These are phyloP conservation scores for Metarhizium robertsii DNA, from an alignment of 2,329 filamentous ascomycete species.

Conservation along the genomic window DNA sequence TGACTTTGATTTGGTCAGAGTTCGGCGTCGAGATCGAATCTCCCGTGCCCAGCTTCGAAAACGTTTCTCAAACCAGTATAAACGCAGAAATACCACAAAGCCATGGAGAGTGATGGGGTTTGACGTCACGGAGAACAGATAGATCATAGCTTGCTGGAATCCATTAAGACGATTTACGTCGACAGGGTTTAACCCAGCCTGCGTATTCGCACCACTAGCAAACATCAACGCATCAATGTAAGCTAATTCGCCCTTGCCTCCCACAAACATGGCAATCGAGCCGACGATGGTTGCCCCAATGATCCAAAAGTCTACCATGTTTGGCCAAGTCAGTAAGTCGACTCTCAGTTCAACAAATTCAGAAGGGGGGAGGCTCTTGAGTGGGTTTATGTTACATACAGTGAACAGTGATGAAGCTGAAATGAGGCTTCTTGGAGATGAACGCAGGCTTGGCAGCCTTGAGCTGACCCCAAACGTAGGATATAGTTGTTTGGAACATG, in stretches of 20 bases:
- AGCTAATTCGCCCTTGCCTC: conserved; percentile 44
- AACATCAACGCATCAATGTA: conserved; percentile 92
- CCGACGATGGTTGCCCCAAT: conserved; percentile 62
- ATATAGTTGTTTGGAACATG: conserved; percentile 25
- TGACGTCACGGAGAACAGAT: conserved; percentile 60
- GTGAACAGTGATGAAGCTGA: conserved; percentile 76
- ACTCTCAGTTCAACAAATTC: background rate
- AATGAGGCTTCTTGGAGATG: conserved; percentile 51
- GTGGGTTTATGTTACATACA: conserved; percentile 43
- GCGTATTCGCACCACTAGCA: conserved; percentile 74
- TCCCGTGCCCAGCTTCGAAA: conserved; percentile 79
- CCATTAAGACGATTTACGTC: conserved; percentile 59
- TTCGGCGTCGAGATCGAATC: conserved; percentile 55
- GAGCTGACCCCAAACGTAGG: conserved; percentile 31
- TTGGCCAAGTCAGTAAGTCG: background rate
- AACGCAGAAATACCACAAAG: conserved; percentile 79
- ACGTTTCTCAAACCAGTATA: conserved; percentile 97
- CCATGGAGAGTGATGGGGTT: conserved; percentile 81
- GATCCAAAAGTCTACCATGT: conserved; percentile 63
- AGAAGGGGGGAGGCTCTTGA: background rate
- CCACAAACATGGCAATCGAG: conserved; percentile 67
- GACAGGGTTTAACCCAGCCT: conserved; percentile 83
- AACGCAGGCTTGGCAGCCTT: conserved; percentile 46
- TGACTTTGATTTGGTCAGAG: conserved; percentile 52
- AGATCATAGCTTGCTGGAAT: conserved; percentile 66